Evolutionary conservation across 140 eudicot species (phyloP), one percentile per base, ranked within the genome.

Genomic region (Stevia rebaudiana): DNA sequence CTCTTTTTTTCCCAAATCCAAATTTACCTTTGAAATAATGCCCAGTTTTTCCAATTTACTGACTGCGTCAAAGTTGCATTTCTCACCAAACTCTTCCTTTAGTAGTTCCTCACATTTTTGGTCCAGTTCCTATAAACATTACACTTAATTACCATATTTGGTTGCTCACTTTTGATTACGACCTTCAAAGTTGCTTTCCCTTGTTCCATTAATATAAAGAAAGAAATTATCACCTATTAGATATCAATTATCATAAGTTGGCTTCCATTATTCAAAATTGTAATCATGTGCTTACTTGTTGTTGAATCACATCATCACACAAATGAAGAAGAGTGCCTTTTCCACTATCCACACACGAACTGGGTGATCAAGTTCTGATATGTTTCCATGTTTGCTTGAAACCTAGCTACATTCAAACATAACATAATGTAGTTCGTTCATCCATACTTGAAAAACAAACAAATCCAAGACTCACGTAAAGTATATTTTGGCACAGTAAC

Each of bases 261-360:
- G 1, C 16, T 2, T 19, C 10, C 39, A 41, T 57, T 3, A 6
- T 43, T 41, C 5, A 25, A 55, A 35, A 24, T 53, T 10, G 12
- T 8, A 56, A 33, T 1, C n/a, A 16, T 52, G 31, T 5, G 56
- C 89, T 81, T 79, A 92, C 98, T 79, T 92, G 96, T 69, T 92
- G 98, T 75, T 92, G 98, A 78, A 92, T 86, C 15, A 92, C 98
- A 75, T 92, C 98, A 83, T 92, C 98, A 24, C 98, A 92, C 71
- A 92, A 79, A 75, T 92, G 98, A 79, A 92, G 98, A 79, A 92
- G 96, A 61, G 98, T 92, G 72, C 98, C 95, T 72, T 72, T 85
- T 73, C 98, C 96, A 60, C 96, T 92, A 65, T 92, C 98, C 58
- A 74, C 88, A 92, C 98, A 92, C 88, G 65, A 89, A 92, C 44